Evolutionary conservation across 108 stramenopile species (phyloP).

Genomic region (Cyclotella kingstonii): DNA sequence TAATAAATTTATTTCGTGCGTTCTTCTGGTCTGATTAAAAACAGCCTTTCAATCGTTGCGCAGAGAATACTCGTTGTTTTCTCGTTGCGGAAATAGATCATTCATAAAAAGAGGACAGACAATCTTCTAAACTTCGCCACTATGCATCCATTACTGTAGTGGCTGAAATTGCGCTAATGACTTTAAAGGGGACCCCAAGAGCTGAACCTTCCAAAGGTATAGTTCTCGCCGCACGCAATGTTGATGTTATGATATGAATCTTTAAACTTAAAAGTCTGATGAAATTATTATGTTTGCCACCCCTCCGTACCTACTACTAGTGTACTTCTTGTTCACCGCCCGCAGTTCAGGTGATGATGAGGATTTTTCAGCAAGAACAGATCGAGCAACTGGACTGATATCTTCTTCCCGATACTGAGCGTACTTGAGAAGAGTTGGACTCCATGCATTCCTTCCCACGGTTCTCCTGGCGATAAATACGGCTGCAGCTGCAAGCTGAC

Average conservation of each 20-base stretch:
- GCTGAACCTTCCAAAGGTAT: slow-evolving; percentile 1
- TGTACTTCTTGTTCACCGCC: slow-evolving; percentile 80
- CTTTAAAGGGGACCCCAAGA: too few relatives aligned
- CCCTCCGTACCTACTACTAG: slow-evolving; percentile 49
- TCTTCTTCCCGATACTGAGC: slow-evolving; percentile 78
- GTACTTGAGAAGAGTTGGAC: slow-evolving; percentile 82
- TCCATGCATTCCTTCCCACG: slow-evolving; percentile 79
- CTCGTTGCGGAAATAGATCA: neutral
- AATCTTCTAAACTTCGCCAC: neutral
- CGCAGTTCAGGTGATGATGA: slow-evolving; percentile 42
- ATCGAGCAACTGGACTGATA: slow-evolving; percentile 67
- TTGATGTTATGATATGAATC: neutral
- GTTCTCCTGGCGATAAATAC: slow-evolving; percentile 82
- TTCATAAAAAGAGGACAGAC: neutral
- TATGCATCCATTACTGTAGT: too few relatives aligned
- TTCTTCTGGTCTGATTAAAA: too few relatives aligned
- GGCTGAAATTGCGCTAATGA: too few relatives aligned
- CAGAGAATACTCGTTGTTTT: neutral
- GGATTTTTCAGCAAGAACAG: slow-evolving; percentile 48
- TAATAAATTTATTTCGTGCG: too few relatives aligned
- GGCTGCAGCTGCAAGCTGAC: slow-evolving; percentile 86
- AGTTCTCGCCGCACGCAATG: too few relatives aligned
- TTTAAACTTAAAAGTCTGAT: slow-evolving; percentile 45
- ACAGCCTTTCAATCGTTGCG: too few relatives aligned
- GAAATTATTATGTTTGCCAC: slow-evolving; percentile 53